phyloP scores from a whole-genome alignment of 2,329 filamentous ascomycete species.

The Arthroderma sp. region DNA sequence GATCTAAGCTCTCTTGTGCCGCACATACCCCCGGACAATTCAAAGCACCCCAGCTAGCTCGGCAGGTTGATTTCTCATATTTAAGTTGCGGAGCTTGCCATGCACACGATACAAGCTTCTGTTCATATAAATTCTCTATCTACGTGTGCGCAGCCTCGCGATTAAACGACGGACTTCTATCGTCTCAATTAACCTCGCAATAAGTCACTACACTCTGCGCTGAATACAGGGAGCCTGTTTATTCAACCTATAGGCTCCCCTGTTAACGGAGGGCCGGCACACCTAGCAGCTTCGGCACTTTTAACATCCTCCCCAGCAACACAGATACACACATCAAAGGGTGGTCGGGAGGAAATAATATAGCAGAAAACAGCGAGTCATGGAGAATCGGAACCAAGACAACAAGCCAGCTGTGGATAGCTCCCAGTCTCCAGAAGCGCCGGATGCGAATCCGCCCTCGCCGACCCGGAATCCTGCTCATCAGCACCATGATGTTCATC shows the following conservation, averaged over 20 bases:
- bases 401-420: neutral
- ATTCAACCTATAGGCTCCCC: neutral
- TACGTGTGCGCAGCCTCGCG: neutral
- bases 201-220: neutral
- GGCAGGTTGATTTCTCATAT: neutral
- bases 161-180: neutral
- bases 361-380: neutral
- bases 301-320: neutral
- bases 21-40: neutral
- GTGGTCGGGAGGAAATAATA: neutral
- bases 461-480: constrained; percentile 8
- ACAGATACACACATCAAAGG: neutral
- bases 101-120: too few relatives aligned
- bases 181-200: neutral
- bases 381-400: neutral
- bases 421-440: neutral
- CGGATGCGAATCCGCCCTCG: neutral
- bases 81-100: neutral
- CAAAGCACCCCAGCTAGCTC: neutral
- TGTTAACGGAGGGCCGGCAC: neutral
- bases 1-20: neutral
- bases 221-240: neutral
- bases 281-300: neutral
- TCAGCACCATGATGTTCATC: constrained; percentile 9
- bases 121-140: too few relatives aligned